Base-by-base conservation (phyloP, 2,329 filamentous ascomycete species). In the Tolypocladium amazonense region DNA sequence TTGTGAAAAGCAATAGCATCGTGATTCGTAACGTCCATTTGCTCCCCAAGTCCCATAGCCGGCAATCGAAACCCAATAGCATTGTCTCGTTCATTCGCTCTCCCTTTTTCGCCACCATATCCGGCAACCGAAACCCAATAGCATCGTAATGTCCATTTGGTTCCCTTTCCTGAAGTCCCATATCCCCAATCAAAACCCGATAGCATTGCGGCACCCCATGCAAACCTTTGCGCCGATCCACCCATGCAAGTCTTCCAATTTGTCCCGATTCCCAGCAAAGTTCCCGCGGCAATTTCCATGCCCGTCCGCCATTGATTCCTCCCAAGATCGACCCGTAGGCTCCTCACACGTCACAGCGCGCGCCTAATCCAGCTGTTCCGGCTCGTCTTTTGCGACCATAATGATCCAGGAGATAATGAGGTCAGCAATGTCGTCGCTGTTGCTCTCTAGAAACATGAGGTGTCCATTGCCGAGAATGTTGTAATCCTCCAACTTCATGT, bases 401-500 rank as follows among this genome's bases (percentile, higher is more conserved):
- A 9, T 5, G 5, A 76, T 75, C 77, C 77, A 80, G 4, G 65
- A 52, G 18, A 71, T 63, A 1, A 80, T 62, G 14, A 73, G 61
- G 3, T 64, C 65, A 2, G 76, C 77, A 58, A 82, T 72, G 0
- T 72, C 65, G 38, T 75, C 62, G 60, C 76, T 82, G 64, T 84
- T 83, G 64, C 71, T 74, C 70, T 84, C 81, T 39, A 84, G 65
- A 54, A 81, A 81, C 70, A 79, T 74, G 60, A 85, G 74, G 64
- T 84, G 82, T 0, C 80, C 81, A 61, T 86, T 85, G 0, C 83
- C 83, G 27, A 70, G 66, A 1, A 84, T 76, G 0, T 74, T 74
- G 1, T 71, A 59, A 0, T 78, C 68, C 0, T 71, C 75, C 53
- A 85, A 70, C 56, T 74, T 69, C 41, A 81, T 63, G 70, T 76